A percentile compares a stretch with the other conserved stretches of the same genome.
These are phyloP conservation scores for Ormosia semicastrata DNA, from an alignment of 306 rosid genomes.

Conservation along the genomic window DNA sequence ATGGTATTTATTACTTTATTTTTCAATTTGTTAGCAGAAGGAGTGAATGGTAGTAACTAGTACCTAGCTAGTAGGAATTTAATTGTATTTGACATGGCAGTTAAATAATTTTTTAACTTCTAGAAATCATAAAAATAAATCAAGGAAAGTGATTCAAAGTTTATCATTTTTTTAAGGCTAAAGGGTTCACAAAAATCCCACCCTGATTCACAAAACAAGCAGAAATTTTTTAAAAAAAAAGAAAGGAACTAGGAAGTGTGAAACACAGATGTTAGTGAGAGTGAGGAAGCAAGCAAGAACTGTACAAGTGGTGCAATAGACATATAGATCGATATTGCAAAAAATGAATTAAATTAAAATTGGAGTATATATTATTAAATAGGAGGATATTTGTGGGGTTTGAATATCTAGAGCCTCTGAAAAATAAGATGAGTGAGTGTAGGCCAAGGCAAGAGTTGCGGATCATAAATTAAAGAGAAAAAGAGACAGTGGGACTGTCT, in stretches of 20 bases:
- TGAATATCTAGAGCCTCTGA: slow-evolving; percentile 27
- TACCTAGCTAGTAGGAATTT: neutral
- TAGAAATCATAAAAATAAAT: too few species aligned
- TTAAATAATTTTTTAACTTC: neutral
- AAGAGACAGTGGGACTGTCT: neutral
- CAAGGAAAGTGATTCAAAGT: too few species aligned
- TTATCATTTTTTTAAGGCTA: too few species aligned
- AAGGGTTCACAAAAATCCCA: neutral
- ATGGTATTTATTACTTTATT: neutral
- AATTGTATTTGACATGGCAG: neutral
- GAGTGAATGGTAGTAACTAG: too few species aligned
- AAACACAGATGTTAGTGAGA: neutral
- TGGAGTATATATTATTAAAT: neutral
- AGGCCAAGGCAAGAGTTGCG: slow-evolving; percentile 27
- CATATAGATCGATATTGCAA: neutral
- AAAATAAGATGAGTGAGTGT: neutral
- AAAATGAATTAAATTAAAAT: neutral
- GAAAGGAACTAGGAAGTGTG: neutral
- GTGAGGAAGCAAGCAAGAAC: neutral
- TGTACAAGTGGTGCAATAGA: neutral
- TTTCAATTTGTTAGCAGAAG: neutral
- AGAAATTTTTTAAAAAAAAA: neutral
- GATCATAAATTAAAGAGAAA: slow-evolving; percentile 4
- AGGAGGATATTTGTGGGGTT: slow-evolving; percentile 9
- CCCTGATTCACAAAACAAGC: neutral